Base-by-base conservation (phyloP, 2,329 filamentous ascomycete species). In the Rhexocercosporidium sp. region DNA sequence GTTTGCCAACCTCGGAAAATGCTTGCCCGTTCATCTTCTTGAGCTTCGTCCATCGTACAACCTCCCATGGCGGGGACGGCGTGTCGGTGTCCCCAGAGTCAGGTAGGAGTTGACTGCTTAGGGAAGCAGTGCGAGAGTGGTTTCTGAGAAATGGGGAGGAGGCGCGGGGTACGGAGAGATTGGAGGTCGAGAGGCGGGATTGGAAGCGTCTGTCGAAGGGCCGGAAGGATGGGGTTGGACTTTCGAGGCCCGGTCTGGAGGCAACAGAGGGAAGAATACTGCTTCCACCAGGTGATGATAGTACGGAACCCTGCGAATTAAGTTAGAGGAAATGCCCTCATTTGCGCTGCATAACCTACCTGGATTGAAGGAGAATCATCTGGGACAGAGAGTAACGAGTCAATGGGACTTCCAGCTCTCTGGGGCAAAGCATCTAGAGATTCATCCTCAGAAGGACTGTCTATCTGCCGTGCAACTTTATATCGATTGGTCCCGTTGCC, bases 181-280 rank as follows among this genome's bases (percentile, higher is more conserved):
- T 87, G 16, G 90, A 88, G 67, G 85, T 70, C 49, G 77, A 83
- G 70, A 97, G 88, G 57, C 94, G 90, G 18, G 95, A 95, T 77
- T 96, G 94, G 80, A 99, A 99, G 65, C 96, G 90, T 70, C 93
- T 89, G 77, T 99, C 96, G 78, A 99, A 99, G 4, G 96, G 95
- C 75, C 95, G 89, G 74, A 97, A 91, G 18, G 93, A 94, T 22
- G 92, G 92, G 18, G 91, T 92, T 16, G 93, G 90, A 73, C 91
- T 93, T 71, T 81, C 81, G 46, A 91, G 80, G 68, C 88, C 85
- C 22, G 88, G 85, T 66, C 91, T 85, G 18, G 90, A 90, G 72
- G 88, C 88, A 67, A 90, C 83, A 41, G 90, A 90, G 3, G 90
- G 88, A 31, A 93, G 85, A 44, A 91, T 82, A 75, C 91, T 93